Conservation (phyloP, 306 rosid species). For the Prunus dulcis region DNA sequence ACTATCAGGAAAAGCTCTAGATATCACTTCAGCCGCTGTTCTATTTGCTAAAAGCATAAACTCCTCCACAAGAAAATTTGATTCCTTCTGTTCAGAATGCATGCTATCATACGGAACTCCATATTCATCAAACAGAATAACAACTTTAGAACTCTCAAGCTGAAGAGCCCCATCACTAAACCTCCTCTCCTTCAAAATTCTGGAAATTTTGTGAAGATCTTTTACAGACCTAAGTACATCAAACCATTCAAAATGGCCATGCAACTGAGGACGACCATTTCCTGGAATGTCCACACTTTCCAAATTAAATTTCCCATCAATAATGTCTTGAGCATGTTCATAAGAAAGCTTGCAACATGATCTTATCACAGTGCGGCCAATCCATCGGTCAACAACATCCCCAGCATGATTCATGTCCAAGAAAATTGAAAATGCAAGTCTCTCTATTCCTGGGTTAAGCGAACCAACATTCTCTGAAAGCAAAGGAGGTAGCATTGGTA, state of each 20-base stretch:
- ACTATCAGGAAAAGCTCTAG: conserved; percentile 71
- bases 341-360: conserved; percentile 95
- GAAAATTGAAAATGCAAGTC: conserved; percentile 74
- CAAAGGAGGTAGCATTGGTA: conserved; percentile 76
- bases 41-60: conserved; percentile 84
- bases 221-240: conserved; percentile 60
- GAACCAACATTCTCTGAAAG: conserved; percentile 74
- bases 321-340: conserved; percentile 68
- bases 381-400: conserved; percentile 65
- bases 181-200: conserved; percentile 57
- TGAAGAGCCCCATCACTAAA: conserved; percentile 65
- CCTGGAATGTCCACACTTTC: conserved; percentile 25
- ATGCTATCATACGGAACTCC: conserved; percentile 64
- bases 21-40: conserved; percentile 78
- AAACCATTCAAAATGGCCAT: conserved; percentile 61
- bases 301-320: conserved; percentile 42
- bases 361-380: conserved; percentile 75
- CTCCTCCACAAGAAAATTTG: conserved; percentile 81
- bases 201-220: conserved; percentile 56
- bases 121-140: conserved; percentile 53
- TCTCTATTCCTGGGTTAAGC: conserved; percentile 79
- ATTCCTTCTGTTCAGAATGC: conserved; percentile 49
- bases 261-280: conserved; percentile 46
- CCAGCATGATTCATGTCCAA: conserved; percentile 57
- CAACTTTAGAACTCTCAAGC: conserved; percentile 64